Percentiles rank a stretch among this genome's conserved stretches.
Evolutionary conservation across 1,284 basidiomycete genomes (phyloP).

Genomic region (Ceratobasidium sp.): DNA sequence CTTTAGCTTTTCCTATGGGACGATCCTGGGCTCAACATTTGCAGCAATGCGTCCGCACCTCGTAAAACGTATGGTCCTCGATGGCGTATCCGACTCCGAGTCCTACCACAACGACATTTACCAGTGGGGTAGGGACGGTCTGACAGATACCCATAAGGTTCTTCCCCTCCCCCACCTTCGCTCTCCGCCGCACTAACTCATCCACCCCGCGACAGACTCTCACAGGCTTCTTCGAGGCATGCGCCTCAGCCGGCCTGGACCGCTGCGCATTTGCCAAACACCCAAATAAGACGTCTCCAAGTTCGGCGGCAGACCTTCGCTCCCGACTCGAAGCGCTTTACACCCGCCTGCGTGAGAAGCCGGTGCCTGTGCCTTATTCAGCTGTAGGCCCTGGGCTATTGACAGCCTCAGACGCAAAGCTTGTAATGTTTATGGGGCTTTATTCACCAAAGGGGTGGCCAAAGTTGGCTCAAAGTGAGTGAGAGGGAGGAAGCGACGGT

Average conservation of each 20-base stretch:
- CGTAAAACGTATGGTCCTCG: slow-evolving; percentile 52
- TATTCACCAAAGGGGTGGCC: slow-evolving; percentile 26
- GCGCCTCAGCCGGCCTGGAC: slow-evolving; percentile 47
- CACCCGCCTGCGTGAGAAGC: slow-evolving; percentile 9
- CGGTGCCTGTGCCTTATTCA: slow-evolving; percentile 34
- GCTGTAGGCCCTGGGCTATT: slow-evolving; percentile 11
- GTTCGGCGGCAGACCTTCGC: slow-evolving; percentile 11
- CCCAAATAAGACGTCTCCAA: neutral
- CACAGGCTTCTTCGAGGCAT: slow-evolving; percentile 39
- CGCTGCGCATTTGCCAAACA: slow-evolving; percentile 44
- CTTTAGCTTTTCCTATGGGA: slow-evolving; percentile 50
- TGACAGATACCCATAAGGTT: slow-evolving; percentile 50
- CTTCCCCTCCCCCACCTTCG: neutral
- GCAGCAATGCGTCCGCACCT: slow-evolving; percentile 42
- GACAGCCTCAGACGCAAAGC: slow-evolving; percentile 29
- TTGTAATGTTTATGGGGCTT: slow-evolving; percentile 12
- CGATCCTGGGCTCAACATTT: slow-evolving; percentile 53
- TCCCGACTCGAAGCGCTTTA: slow-evolving; percentile 17
- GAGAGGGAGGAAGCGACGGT: neutral
- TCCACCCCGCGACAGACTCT: slow-evolving; percentile 14
- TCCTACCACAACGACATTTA: slow-evolving; percentile 50
- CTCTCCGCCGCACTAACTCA: neutral
- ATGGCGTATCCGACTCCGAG: slow-evolving; percentile 48
- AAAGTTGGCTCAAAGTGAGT: slow-evolving; percentile 6
- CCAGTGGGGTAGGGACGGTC: slow-evolving; percentile 49